A percentile compares a stretch with the other conserved stretches of the same genome.
phyloP scores from a whole-genome alignment of 202 grass and related monocot species.

The Setaria italica region DNA sequence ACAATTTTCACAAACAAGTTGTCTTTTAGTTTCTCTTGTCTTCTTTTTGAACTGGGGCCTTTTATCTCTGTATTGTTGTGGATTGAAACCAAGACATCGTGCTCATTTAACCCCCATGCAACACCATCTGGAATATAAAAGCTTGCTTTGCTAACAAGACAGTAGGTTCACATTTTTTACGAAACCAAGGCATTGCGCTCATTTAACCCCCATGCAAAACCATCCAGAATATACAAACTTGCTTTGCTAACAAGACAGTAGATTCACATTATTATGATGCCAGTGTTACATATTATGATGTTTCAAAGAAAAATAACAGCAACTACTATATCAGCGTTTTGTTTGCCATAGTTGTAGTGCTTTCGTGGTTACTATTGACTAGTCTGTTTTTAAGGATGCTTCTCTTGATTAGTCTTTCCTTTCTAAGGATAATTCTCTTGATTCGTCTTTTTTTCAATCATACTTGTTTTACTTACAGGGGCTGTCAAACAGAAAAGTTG shows the following conservation, averaged over 20 bases:
- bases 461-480: slow-evolving; percentile 60
- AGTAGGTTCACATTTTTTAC: too few relatives aligned
- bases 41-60: not conserved
- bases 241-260: slow-evolving; percentile 16
- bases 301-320: not conserved
- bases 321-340: not conserved
- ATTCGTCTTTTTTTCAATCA: not conserved
- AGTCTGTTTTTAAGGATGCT: slow-evolving; percentile 1
- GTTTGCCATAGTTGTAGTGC: not conserved
- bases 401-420: slow-evolving; percentile 20
- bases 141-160: too few relatives aligned
- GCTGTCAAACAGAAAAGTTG: slow-evolving; percentile 92
- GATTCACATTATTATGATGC: not conserved
- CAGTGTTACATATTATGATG: not conserved
- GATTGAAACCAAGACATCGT: not conserved
- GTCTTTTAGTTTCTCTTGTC: not conserved
- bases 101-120: not conserved
- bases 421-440: not conserved
- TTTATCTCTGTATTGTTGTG: not conserved
- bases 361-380: not conserved
- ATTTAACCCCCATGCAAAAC: not conserved
- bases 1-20: not conserved
- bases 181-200: not conserved
- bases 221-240: not conserved
- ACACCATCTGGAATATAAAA: not conserved